These are phyloP conservation scores for Paramecium biaurelia DNA, from an alignment of 73 alveolate species.

Conservation along the genomic window DNA sequence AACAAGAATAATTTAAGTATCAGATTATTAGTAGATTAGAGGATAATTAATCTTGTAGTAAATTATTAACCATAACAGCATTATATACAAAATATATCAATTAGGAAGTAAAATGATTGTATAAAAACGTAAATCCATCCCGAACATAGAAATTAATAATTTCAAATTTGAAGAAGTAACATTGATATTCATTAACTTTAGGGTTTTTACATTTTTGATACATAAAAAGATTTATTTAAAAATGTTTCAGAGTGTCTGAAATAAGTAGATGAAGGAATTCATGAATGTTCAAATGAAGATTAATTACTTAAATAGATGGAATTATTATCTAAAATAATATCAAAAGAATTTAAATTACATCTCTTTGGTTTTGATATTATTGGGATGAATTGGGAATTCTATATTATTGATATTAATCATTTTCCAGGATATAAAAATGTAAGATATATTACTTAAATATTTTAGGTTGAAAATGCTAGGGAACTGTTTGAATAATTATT, in stretches of 20 bases:
- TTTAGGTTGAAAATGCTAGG: not conserved
- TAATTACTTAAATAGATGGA: not conserved
- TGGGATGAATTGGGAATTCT: not conserved
- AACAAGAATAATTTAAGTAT: slow-evolving; percentile 12
- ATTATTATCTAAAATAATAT: not conserved
- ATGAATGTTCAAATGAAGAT: not conserved
- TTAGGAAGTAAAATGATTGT: not conserved
- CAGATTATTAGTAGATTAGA: not conserved
- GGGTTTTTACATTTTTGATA: slow-evolving; percentile 43
- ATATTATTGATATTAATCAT: slow-evolving; percentile 23
- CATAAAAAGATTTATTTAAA: not conserved
- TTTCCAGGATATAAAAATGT: slow-evolving; percentile 56
- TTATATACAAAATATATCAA: not conserved
- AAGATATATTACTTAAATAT: not conserved
- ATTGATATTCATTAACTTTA: not conserved
- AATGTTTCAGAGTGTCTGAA: slow-evolving; percentile 34
- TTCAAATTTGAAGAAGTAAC: slow-evolving; percentile 28
- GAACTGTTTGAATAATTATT: not conserved
- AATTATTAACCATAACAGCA: slow-evolving; percentile 11
- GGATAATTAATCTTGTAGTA: not conserved
- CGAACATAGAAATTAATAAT: not conserved
- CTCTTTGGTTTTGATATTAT: slow-evolving; percentile 39
- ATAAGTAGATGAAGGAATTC: not conserved
- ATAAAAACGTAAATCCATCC: slow-evolving; percentile 7
- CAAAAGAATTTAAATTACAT: not conserved